These are phyloP conservation scores for Blastocystis sp. DNA, from an alignment of 352 stramenopile species.

Conservation along the genomic window DNA sequence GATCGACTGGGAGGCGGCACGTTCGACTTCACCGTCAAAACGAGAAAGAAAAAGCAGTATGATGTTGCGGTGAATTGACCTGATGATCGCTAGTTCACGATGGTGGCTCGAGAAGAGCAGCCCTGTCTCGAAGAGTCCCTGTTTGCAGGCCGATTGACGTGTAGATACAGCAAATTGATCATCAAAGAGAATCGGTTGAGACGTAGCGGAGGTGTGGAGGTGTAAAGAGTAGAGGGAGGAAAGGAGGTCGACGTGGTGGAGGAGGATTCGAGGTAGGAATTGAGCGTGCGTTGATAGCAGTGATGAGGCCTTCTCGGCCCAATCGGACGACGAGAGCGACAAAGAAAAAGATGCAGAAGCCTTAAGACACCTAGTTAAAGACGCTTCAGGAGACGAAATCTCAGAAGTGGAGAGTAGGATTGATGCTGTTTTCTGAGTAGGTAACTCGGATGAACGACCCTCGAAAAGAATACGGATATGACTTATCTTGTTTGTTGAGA, in stretches of 20 bases:
- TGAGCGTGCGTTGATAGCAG: background rate
- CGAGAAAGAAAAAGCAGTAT: background rate
- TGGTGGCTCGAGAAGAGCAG: conserved; percentile 28
- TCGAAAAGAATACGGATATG: background rate
- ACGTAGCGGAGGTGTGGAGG: background rate
- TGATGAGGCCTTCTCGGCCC: conserved; percentile 29
- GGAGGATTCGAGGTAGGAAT: conserved; percentile 1
- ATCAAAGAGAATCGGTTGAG: background rate
- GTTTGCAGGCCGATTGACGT: background rate
- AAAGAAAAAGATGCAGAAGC: conserved; percentile 9
- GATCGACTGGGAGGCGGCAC: conserved; percentile 28
- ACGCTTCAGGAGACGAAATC: background rate
- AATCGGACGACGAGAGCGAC: conserved; percentile 2
- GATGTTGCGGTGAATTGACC: background rate
- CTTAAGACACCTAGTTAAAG: conserved; percentile 36
- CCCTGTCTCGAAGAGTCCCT: conserved; percentile 18
- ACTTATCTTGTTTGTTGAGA: conserved; percentile 16
- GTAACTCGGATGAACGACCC: background rate
- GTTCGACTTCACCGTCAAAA: conserved; percentile 45
- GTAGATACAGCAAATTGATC: conserved; percentile 48
- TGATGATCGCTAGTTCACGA: conserved; percentile 12
- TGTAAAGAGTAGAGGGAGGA: background rate
- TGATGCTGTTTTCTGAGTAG: background rate
- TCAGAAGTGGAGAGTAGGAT: background rate
- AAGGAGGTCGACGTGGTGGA: background rate